Evolutionary conservation across 202 grass and related monocot species (phyloP).

Genomic region (Eragrostis tef): DNA sequence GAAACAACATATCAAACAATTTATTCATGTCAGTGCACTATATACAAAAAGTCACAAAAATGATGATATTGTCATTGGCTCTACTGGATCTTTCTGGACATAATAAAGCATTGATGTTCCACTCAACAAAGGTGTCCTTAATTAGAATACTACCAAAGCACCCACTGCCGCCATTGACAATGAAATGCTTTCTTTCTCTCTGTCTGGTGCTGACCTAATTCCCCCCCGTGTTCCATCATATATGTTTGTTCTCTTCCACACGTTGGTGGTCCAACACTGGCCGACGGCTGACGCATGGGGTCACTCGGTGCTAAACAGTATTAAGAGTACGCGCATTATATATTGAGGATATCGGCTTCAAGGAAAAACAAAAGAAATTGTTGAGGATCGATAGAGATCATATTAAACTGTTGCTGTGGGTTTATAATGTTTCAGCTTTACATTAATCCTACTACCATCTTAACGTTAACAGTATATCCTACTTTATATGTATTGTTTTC

Average conservation of each 20-base stretch:
- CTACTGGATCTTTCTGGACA: neutral
- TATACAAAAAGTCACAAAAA: neutral
- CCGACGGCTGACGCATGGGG: neutral
- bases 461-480: too few species aligned
- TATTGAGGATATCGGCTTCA: too few species aligned
- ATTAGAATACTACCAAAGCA: neutral
- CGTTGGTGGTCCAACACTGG: neutral
- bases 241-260: neutral
- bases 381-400: too few species aligned
- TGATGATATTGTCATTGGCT: conserved; percentile 2
- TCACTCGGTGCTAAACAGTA: neutral
- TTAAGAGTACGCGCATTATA: neutral
- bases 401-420: too few species aligned
- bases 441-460: too few species aligned
- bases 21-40: neutral
- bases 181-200: neutral
- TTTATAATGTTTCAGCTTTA: too few species aligned
- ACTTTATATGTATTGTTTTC: too few species aligned
- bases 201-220: neutral
- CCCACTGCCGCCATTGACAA: neutral
- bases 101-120: neutral
- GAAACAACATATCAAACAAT: neutral
- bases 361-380: too few species aligned
- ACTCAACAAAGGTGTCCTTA: neutral
- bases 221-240: neutral